A percentile compares a stretch with the other conserved stretches of the same genome.
Evolutionary conservation across 1,284 basidiomycete species (phyloP).

Genomic region (Ceratobasidium sp.): DNA sequence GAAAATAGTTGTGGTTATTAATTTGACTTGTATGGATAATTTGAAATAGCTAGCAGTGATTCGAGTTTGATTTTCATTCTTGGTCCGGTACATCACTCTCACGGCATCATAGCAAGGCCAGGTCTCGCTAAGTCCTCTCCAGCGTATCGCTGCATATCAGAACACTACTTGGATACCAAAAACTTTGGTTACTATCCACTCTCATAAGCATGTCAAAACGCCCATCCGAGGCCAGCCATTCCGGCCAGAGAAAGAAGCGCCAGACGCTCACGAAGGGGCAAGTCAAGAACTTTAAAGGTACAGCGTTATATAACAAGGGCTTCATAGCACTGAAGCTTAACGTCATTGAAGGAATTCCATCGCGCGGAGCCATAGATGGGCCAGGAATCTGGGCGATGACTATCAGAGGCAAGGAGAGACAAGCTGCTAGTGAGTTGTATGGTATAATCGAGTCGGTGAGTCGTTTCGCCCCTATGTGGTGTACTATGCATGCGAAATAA

Average conservation of each 20-base stretch:
- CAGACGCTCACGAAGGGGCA: conserved; percentile 27
- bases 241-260: not conserved
- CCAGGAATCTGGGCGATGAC: conserved; percentile 84
- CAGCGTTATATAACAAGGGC: not conserved
- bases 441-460: conserved; percentile 77
- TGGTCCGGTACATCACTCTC: not conserved
- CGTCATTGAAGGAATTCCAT: conserved; percentile 29
- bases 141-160: no score
- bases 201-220: not conserved
- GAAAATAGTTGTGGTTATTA: no score
- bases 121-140: not conserved
- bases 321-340: no score
- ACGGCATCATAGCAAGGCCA: not conserved
- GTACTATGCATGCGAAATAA: not conserved
- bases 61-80: not conserved
- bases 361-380: conserved; percentile 63
- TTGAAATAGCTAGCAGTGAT: not conserved
- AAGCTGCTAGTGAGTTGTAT: conserved; percentile 73
- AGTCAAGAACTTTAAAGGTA: conserved; percentile 32
- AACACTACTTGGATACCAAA: no score
- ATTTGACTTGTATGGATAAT: not conserved
- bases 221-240: not conserved
- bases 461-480: conserved; percentile 30
- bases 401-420: conserved; percentile 79
- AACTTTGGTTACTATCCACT: not conserved